These are phyloP conservation scores for Fomitopsis palustris DNA, from an alignment of 1,284 basidiomycete species.

Conservation along the genomic window DNA sequence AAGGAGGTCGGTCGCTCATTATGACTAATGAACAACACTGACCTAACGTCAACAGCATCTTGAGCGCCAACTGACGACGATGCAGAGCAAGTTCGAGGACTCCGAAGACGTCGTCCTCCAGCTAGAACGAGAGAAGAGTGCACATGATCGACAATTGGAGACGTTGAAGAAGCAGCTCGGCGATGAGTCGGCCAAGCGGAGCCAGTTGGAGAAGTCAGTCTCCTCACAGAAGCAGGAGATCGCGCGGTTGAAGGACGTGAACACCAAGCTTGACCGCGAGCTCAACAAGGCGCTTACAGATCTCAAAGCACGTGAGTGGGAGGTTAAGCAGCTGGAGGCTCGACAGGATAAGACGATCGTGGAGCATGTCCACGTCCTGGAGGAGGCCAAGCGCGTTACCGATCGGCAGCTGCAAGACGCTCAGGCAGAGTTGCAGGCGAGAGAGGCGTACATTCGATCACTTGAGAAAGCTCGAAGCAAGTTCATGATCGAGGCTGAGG, in stretches of 20 bases:
- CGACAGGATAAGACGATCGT: constrained; percentile 97
- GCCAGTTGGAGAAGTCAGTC: constrained; percentile 68
- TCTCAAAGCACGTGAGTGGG: constrained; percentile 81
- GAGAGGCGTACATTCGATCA: constrained; percentile 75
- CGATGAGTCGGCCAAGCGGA: constrained; percentile 63
- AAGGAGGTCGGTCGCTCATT: constrained; percentile 60
- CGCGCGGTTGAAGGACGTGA: constrained; percentile 64
- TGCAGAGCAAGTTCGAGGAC: constrained; percentile 76
- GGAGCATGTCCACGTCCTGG: constrained; percentile 96
- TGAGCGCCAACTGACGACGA: constrained; percentile 72
- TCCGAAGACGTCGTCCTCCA: constrained; percentile 87
- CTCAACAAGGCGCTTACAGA: constrained; percentile 78
- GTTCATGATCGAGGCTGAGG: constrained; percentile 82
- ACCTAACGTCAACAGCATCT: constrained; percentile 37
- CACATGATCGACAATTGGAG: constrained; percentile 73
- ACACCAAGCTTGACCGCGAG: constrained; percentile 74
- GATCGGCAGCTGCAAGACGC: constrained; percentile 89
- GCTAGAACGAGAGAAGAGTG: constrained; percentile 78
- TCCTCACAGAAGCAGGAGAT: constrained; percentile 70
- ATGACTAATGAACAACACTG: constrained; percentile 1
- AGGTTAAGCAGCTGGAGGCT: constrained; percentile 81
- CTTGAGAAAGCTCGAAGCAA: constrained; percentile 80
- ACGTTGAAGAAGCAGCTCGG: constrained; percentile 67
- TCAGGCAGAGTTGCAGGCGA: constrained; percentile 72
- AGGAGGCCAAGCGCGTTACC: constrained; percentile 95